phyloP scores from a whole-genome alignment of 257 asterid species.

The Primulina eburnea region DNA sequence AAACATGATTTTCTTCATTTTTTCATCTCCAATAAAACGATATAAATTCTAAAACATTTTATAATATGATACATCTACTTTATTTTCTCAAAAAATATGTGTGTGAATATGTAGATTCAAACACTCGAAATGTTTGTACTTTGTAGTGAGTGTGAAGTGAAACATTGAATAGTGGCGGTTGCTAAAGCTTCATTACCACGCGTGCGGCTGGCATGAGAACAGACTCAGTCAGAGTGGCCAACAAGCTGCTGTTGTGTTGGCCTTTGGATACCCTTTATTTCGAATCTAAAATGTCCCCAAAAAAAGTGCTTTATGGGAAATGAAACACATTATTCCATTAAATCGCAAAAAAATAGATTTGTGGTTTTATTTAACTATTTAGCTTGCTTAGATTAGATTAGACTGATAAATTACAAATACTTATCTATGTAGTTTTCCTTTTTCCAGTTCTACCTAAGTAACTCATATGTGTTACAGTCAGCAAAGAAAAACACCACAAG shows the following conservation, averaged over 20 bases:
- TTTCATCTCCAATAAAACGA: too few relatives aligned
- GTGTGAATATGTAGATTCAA: background rate
- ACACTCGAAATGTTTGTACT: background rate
- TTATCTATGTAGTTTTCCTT: background rate
- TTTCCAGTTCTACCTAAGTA: constrained; percentile 8
- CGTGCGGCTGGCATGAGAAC: constrained; percentile 15
- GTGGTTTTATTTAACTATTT: background rate
- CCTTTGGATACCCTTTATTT: background rate
- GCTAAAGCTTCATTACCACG: constrained; percentile 7
- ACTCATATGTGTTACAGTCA: background rate
- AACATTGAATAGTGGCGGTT: background rate
- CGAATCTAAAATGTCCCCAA: background rate
- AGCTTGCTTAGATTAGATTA: background rate
- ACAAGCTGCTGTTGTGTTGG: background rate
- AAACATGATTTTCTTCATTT: too few relatives aligned
- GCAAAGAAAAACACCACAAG: background rate
- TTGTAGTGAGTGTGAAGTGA: background rate
- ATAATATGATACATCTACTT: too few relatives aligned
- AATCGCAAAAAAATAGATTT: too few relatives aligned
- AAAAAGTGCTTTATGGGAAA: too few relatives aligned
- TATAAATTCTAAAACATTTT: too few relatives aligned
- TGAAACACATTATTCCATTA: background rate
- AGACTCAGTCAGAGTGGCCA: constrained; percentile 17
- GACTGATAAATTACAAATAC: background rate
- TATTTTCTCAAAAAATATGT: too few relatives aligned